phyloP scores from a whole-genome alignment of 2,329 filamentous ascomycete species.

The Cladosporium sp. region DNA sequence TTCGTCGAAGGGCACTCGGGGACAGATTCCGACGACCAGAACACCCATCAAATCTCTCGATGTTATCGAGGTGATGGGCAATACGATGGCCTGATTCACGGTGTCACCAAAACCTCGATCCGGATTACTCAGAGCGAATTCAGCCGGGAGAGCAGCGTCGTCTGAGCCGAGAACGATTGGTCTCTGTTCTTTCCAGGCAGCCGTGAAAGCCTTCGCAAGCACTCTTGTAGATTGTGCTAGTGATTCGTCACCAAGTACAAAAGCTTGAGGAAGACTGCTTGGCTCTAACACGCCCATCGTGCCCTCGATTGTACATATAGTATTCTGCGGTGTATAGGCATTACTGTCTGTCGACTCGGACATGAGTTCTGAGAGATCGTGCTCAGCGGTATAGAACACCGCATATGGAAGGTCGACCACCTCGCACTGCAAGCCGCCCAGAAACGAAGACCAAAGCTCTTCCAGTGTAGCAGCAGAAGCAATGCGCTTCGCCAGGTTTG shows the following conservation, averaged over 20 bases:
- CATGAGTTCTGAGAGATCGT: constrained; percentile 14
- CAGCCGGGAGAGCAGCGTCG: constrained; percentile 26
- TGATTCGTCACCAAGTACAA: constrained; percentile 15
- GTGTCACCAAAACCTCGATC: constrained; percentile 34
- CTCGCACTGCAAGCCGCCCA: constrained; percentile 15
- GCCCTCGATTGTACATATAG: constrained; percentile 23
- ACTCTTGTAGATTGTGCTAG: not conserved
- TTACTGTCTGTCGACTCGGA: constrained; percentile 11
- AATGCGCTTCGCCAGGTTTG: constrained; percentile 18
- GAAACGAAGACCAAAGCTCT: constrained; percentile 6
- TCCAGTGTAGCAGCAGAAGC: constrained; percentile 7
- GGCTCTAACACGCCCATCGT: constrained; percentile 22
- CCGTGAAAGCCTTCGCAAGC: constrained; percentile 27
- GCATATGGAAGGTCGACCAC: constrained; percentile 13
- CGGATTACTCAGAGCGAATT: constrained; percentile 25
- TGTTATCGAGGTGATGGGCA: constrained; percentile 34
- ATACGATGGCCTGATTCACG: constrained; percentile 31
- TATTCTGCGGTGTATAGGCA: constrained; percentile 7
- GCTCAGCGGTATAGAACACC: constrained; percentile 17
- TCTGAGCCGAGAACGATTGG: constrained; percentile 28
- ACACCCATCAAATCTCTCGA: constrained; percentile 35
- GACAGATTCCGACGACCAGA: constrained; percentile 36
- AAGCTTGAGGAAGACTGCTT: constrained; percentile 26
- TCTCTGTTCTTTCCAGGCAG: constrained; percentile 28
- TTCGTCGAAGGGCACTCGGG: constrained; percentile 34